A percentile compares a stretch with the other conserved stretches of the same genome.
These are phyloP conservation scores for Aspergillus hiratsukae DNA, from an alignment of 2,329 filamentous ascomycete genomes.

Conservation along the genomic window DNA sequence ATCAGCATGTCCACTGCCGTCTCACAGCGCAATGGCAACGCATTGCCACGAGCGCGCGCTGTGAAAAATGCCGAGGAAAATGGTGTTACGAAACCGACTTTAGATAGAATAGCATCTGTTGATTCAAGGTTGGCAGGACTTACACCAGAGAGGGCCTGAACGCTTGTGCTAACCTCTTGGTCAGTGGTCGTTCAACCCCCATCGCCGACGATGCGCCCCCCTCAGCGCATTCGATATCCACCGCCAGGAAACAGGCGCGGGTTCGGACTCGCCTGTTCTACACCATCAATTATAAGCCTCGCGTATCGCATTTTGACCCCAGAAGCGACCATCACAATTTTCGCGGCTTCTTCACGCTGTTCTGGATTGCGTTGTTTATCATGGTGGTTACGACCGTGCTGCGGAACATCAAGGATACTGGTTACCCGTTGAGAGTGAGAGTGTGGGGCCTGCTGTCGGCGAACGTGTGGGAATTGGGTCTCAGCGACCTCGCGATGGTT, in stretches of 20 bases:
- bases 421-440: conserved; percentile 74
- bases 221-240: conserved; percentile 79
- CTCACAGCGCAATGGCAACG: conserved; percentile 20
- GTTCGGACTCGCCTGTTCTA: conserved; percentile 84
- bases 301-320: conserved; percentile 94
- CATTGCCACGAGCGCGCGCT: conserved; percentile 31
- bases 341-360: conserved; percentile 93
- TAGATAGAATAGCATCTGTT: conserved; percentile 24
- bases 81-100: conserved; percentile 17
- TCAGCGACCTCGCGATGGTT: conserved; percentile 85
- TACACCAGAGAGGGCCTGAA: background rate
- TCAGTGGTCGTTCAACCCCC: conserved; percentile 76
- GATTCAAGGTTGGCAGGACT: conserved; percentile 32
- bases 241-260: conserved; percentile 75
- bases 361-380: conserved; percentile 95
- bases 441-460: conserved; percentile 86
- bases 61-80: conserved; percentile 23
- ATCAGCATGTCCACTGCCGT: conserved; percentile 29
- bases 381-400: conserved; percentile 95
- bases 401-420: conserved; percentile 90
- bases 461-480: conserved; percentile 79
- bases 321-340: conserved; percentile 90
- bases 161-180: background rate
- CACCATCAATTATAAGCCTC: conserved; percentile 82
- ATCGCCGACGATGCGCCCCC: conserved; percentile 87